Conservation (phyloP, 2,329 filamentous ascomycete species). For the Fusarium virguliforme region DNA sequence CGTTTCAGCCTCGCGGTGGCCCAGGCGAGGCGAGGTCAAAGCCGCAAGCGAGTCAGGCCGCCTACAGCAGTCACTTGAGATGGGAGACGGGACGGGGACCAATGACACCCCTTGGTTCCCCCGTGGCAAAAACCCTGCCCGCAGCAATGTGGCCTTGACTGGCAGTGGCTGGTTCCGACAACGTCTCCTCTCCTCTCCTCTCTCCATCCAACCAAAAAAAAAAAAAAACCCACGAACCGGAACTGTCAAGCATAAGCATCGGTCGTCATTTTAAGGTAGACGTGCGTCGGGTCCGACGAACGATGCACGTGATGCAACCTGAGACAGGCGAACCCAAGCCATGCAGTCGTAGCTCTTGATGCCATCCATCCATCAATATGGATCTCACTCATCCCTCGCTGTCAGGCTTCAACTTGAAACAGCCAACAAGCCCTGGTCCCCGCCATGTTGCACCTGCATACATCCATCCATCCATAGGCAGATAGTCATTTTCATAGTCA, state of each 20-base stretch:
- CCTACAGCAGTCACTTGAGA: constrained; percentile 2
- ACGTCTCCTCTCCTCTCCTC: too few relatives aligned
- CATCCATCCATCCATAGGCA: background rate
- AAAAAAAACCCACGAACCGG: too few relatives aligned
- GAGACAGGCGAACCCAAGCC: constrained; percentile 27
- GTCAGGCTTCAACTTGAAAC: constrained; percentile 16
- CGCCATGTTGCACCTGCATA: constrained; percentile 12
- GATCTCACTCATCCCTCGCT: constrained; percentile 5
- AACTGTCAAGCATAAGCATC: constrained; percentile 2
- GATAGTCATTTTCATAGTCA: background rate
- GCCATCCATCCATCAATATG: background rate
- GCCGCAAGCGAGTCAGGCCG: constrained; percentile 42
- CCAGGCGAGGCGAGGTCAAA: constrained; percentile 38
- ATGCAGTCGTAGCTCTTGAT: constrained; percentile 22
- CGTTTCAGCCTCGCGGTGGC: constrained; percentile 46
- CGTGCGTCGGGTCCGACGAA: constrained; percentile 9
- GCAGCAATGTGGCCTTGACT: constrained; percentile 19
- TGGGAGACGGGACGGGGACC: constrained; percentile 38
- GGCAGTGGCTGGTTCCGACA: background rate
- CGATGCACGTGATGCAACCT: constrained; percentile 33
- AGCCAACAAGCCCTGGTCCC: background rate
- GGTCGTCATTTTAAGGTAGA: constrained; percentile 13
- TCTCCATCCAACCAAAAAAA: too few relatives aligned
- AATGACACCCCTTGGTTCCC: constrained; percentile 36
- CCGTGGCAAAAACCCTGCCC: constrained; percentile 42